Evolutionary conservation across 1,139 yeast genomes (phyloP), one percentile per base, ranked within the genome.

Genomic region (Suhomyces wounanorum): DNA sequence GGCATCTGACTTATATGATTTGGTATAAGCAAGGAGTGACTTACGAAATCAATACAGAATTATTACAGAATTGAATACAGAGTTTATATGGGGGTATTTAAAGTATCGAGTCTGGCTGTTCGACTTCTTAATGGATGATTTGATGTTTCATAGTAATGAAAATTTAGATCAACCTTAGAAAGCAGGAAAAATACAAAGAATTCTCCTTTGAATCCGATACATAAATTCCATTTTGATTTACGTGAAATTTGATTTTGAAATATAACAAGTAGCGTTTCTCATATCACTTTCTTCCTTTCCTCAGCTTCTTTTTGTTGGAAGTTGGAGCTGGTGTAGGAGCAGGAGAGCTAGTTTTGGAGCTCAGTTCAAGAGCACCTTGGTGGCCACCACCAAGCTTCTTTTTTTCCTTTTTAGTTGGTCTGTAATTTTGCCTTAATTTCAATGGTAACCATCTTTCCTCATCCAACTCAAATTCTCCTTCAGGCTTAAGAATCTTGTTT

Each of bases 391-490:
- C 81, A 39, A 70, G 73, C 59, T 75, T 80, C 57, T 73, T 77
- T 68, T 80, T 84, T 52, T 77, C 79, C 54, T 82, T 80, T 65
- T 83, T 85, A 61, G 87, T 85, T 17, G 96, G 90, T 67, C 83
- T 89, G 72, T 88, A 91, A 59, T 85, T 84, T 7, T 91, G 82
- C 67, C 98, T 82, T 65, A 91, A 94, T 62, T 84, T 86, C 78
- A 88, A 64, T 30, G 97, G 96, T 49, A 91, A 70, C 98, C 98
- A 92, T 71, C 97, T 84, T 67, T 92, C 97, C 33, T 63, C 62
- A 55, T 77, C 81, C 47, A 75, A 61, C 16, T 49, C 57, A 33
- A 71, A 61, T 43, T 72, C 70, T 8, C 63, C 64, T 28, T 61
- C 66, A 6, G 73, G 69, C 52, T 70, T 68, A 43, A 72, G 42